phyloP scores from a whole-genome alignment of 495 filamentous ascomycete genomes.

The Trichoderma reesei region DNA sequence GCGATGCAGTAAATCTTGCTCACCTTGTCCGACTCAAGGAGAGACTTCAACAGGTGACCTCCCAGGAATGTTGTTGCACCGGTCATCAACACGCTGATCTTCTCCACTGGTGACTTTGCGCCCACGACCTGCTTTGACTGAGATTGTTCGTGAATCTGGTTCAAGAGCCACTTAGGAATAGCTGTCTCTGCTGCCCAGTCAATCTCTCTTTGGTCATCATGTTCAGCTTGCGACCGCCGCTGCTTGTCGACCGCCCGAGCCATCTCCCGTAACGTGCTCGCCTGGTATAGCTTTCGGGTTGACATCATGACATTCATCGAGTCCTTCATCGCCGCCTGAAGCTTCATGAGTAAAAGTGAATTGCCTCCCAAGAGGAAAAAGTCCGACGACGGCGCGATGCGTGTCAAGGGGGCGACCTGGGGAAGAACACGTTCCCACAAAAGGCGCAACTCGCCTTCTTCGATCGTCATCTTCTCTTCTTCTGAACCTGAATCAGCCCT shows the following conservation, averaged over 20 bases:
- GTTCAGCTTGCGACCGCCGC: not conserved
- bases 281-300: slow-evolving; percentile 19
- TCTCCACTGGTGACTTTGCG: too few relatives aligned
- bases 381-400: slow-evolving; percentile 15
- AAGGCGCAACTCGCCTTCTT: too few relatives aligned
- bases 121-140: not conserved
- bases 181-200: slow-evolving; percentile 21
- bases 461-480: too few relatives aligned
- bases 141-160: too few relatives aligned
- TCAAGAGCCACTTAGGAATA: not conserved
- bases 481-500: too few relatives aligned
- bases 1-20: slow-evolving; percentile 19
- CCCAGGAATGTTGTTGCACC: slow-evolving; percentile 26
- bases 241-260: slow-evolving; percentile 13
- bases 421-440: slow-evolving; percentile 6
- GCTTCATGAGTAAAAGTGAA: slow-evolving; percentile 24
- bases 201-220: not conserved
- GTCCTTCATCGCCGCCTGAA: slow-evolving; percentile 18
- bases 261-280: slow-evolving; percentile 23
- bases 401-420: not conserved
- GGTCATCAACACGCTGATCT: slow-evolving; percentile 19
- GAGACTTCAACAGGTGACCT: slow-evolving; percentile 14
- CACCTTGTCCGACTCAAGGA: slow-evolving; percentile 11
- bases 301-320: slow-evolving; percentile 12
- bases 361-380: slow-evolving; percentile 34